These are phyloP conservation scores for Periconia sp. DNA, from an alignment of 2,329 filamentous ascomycete genomes.

Conservation along the genomic window DNA sequence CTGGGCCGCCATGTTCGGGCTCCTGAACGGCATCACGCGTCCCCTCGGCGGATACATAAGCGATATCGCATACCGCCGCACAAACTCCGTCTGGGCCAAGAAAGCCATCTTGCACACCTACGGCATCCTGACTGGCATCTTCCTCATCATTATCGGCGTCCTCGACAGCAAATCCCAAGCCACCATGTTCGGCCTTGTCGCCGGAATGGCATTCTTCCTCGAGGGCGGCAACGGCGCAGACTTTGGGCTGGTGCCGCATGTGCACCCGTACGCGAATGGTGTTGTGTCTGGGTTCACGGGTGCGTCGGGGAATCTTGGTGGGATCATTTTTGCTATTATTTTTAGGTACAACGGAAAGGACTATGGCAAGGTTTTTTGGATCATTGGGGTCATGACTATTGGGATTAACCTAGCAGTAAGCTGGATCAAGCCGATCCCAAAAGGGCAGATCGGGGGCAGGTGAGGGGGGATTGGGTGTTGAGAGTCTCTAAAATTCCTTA, in stretches of 20 bases:
- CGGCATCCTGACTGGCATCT: slow-evolving; percentile 62
- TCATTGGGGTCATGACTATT: slow-evolving; percentile 77
- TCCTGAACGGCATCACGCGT: slow-evolving; percentile 70
- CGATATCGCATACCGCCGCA: slow-evolving; percentile 59
- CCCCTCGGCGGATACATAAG: slow-evolving; percentile 67
- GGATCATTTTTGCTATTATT: slow-evolving; percentile 80
- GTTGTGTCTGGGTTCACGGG: slow-evolving; percentile 77
- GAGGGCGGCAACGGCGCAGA: slow-evolving; percentile 84
- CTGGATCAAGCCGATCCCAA: slow-evolving; percentile 66
- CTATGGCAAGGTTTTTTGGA: slow-evolving; percentile 76
- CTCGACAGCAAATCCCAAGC: slow-evolving; percentile 63
- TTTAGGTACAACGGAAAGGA: slow-evolving; percentile 74
- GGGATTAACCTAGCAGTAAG: slow-evolving; percentile 68
- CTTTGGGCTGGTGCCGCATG: slow-evolving; percentile 83
- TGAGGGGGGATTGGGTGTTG: no score
- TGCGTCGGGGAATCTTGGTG: slow-evolving; percentile 82
- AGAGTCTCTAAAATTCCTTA: no score
- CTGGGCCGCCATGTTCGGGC: slow-evolving; percentile 75
- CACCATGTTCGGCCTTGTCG: slow-evolving; percentile 76
- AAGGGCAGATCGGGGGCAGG: slow-evolving; percentile 4
- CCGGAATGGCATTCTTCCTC: slow-evolving; percentile 77
- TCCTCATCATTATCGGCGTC: slow-evolving; percentile 65
- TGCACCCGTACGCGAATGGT: slow-evolving; percentile 81
- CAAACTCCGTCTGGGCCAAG: slow-evolving; percentile 63
- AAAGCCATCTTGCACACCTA: slow-evolving; percentile 64